Conservation (phyloP, 306 rosid species). For the Cucumis cinereus region DNA sequence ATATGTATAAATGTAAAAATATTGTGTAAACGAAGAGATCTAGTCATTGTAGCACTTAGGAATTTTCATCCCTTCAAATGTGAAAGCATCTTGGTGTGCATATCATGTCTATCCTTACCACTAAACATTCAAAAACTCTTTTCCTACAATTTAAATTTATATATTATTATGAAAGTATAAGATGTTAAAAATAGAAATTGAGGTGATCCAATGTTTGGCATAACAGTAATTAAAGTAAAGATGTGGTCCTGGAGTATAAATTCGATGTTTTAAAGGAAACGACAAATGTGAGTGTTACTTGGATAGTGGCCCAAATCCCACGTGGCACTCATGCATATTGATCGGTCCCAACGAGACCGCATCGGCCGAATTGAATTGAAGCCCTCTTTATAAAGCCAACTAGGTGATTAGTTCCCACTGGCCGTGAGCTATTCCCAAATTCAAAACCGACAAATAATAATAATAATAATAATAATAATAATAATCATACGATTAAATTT, state of each 20-base stretch:
- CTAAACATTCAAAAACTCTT: too few relatives aligned
- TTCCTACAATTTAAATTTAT: too few relatives aligned
- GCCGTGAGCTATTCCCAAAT: neutral
- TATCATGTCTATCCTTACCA: too few relatives aligned
- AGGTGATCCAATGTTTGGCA: neutral
- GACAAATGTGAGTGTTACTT: neutral
- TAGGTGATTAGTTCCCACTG: neutral
- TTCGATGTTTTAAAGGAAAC: neutral
- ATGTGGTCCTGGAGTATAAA: neutral
- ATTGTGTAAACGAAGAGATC: too few relatives aligned
- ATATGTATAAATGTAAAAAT: too few relatives aligned
- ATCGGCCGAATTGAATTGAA: neutral
- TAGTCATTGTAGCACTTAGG: too few relatives aligned
- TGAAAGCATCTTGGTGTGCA: too few relatives aligned
- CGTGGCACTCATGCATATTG: neutral
- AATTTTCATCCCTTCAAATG: too few relatives aligned
- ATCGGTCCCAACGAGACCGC: neutral
- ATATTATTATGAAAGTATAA: neutral
- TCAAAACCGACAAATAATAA: neutral
- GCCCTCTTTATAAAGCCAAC: too few relatives aligned
- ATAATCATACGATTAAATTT: too few relatives aligned
- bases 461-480: too few relatives aligned
- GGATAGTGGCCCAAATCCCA: neutral
- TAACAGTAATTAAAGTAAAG: neutral
- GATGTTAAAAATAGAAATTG: neutral